Percentiles rank a stretch among this genome's conserved stretches.
phyloP scores from a whole-genome alignment of 2,329 filamentous ascomycete species.

The Scleromitrula shiraiana region DNA sequence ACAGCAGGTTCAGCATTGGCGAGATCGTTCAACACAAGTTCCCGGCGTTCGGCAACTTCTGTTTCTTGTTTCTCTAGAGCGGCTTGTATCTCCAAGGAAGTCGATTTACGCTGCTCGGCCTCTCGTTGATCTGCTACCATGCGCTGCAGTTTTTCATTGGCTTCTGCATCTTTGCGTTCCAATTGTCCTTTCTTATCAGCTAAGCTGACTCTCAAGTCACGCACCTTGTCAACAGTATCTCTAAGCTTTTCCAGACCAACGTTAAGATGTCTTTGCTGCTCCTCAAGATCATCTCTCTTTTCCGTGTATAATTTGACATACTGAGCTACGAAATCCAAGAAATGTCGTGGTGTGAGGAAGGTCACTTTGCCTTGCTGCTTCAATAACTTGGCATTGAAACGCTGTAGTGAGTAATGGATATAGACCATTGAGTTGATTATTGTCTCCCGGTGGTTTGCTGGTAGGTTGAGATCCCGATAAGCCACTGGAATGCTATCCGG shows the following conservation, averaged over 20 bases:
- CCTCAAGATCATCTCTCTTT: slow-evolving; percentile 95
- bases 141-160: slow-evolving; percentile 91
- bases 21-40: slow-evolving; percentile 80
- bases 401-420: slow-evolving; percentile 88
- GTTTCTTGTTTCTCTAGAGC: slow-evolving; percentile 83
- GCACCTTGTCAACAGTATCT: slow-evolving; percentile 95
- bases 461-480: slow-evolving; percentile 76
- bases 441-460: slow-evolving; percentile 82
- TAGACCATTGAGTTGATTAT: slow-evolving; percentile 99
- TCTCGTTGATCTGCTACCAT: slow-evolving; percentile 96
- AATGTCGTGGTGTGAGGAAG: slow-evolving; percentile 92
- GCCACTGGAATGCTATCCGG: slow-evolving; percentile 90
- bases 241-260: slow-evolving; percentile 95
- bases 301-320: slow-evolving; percentile 97
- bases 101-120: slow-evolving; percentile 82
- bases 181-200: slow-evolving; percentile 92
- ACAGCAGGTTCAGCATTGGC: slow-evolving; percentile 91
- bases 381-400: slow-evolving; percentile 78
- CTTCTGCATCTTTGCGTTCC: slow-evolving; percentile 88
- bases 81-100: slow-evolving; percentile 80
- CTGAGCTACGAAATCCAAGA: slow-evolving; percentile 94
- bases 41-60: slow-evolving; percentile 73
- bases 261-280: slow-evolving; percentile 96
- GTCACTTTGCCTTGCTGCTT: slow-evolving; percentile 91
- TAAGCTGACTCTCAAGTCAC: slow-evolving; percentile 80